phyloP scores from a whole-genome alignment of 768 basidiomycete species.

The Boletus sensibilis region DNA sequence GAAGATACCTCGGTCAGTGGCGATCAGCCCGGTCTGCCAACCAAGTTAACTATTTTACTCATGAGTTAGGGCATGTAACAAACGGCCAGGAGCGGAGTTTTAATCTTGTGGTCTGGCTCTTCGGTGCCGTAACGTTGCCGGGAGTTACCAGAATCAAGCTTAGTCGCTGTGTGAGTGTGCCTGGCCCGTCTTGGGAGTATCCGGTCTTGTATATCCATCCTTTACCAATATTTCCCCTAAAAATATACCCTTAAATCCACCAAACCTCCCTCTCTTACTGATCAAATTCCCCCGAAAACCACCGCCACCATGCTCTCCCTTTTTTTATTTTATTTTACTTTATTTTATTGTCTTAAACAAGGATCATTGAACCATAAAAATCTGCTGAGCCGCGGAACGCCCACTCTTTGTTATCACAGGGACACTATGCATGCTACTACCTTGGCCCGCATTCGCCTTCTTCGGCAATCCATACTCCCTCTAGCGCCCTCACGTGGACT shows the following conservation, averaged over 20 bases:
- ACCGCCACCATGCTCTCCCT: too few species aligned
- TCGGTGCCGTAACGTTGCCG: neutral
- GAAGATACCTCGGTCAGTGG: constrained; percentile 1
- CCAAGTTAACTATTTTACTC: constrained; percentile 5
- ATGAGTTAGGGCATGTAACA: neutral
- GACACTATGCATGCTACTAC: neutral
- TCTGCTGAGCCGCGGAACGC: too few species aligned
- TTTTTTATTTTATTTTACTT: too few species aligned
- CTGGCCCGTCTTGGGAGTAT: neutral
- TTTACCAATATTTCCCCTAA: constrained; percentile 1
- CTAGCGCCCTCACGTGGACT: constrained; percentile 11
- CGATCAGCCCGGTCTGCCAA: neutral
- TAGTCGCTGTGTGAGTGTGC: constrained; percentile 4
- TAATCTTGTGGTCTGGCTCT: neutral
- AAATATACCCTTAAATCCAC: neutral
- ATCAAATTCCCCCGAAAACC: neutral
- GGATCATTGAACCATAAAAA: too few species aligned
- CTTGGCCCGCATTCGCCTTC: neutral
- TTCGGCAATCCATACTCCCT: neutral
- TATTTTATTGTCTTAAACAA: neutral
- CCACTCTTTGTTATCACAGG: too few species aligned
- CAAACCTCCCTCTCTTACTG: neutral
- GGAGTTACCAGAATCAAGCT: neutral
- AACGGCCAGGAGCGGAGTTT: neutral
- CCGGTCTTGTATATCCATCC: too few species aligned